A percentile compares a stretch with the other conserved stretches of the same genome.
phyloP scores from a whole-genome alignment of 768 basidiomycete species.

The Polyporus arcularius region DNA sequence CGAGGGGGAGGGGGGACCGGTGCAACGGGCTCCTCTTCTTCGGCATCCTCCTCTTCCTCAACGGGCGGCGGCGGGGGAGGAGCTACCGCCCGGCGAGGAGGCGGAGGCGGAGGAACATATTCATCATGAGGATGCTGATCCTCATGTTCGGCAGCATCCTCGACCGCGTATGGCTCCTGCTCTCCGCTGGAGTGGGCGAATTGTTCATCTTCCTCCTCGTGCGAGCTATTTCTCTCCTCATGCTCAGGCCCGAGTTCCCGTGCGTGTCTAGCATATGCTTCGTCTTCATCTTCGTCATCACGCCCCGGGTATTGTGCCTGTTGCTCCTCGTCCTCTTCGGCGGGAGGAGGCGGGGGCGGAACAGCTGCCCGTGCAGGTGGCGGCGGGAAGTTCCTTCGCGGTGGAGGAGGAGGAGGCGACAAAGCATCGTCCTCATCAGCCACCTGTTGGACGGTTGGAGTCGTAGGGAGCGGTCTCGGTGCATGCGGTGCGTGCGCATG shows the following conservation, averaged over 20 bases:
- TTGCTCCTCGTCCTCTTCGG: constrained; percentile 5
- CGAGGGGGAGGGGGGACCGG: constrained; percentile 13
- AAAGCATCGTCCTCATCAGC: background rate
- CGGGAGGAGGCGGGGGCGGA: constrained; percentile 5
- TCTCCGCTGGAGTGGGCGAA: background rate
- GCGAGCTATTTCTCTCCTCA: background rate
- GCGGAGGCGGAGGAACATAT: constrained; percentile 13
- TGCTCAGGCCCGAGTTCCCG: constrained; percentile 8
- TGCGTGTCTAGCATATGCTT: constrained; percentile 3
- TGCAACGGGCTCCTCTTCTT: constrained; percentile 3
- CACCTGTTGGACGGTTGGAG: background rate
- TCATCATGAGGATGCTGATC: background rate
- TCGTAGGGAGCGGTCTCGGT: constrained; percentile 8
- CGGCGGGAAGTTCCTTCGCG: constrained; percentile 1
- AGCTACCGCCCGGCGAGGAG: constrained; percentile 14
- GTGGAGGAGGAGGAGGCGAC: constrained; percentile 15
- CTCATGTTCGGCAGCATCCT: background rate
- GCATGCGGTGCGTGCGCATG: constrained; percentile 19
- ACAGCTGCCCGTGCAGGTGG: constrained; percentile 18
- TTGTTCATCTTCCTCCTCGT: background rate
- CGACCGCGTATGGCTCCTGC: background rate
- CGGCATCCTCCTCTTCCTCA: constrained; percentile 5
- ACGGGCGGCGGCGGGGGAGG: background rate
- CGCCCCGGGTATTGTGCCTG: background rate
- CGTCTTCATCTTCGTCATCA: constrained; percentile 14